phyloP scores from a whole-genome alignment of 805 yeast genomes.

The Ogataea henricii region DNA sequence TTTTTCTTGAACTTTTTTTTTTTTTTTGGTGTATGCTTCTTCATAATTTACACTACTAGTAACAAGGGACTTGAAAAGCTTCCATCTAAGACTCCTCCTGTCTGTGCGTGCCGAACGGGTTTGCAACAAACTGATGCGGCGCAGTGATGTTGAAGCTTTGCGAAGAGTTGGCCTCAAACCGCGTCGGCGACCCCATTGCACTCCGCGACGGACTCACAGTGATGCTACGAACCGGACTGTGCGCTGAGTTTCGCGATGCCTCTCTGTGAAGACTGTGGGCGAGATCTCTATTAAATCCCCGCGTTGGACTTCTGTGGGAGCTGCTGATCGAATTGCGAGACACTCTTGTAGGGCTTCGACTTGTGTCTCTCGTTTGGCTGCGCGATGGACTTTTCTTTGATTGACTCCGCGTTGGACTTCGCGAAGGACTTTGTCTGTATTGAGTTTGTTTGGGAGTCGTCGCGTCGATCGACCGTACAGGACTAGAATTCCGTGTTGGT shows the following conservation, averaged over 20 bases:
- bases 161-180: not conserved
- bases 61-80: not conserved
- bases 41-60: not conserved
- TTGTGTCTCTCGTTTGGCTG: not conserved
- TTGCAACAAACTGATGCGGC: not conserved
- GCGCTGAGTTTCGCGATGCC: not conserved
- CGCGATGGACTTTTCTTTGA: constrained; percentile 3
- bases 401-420: constrained; percentile 12
- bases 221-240: not conserved
- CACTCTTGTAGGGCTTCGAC: not conserved
- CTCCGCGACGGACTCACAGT: constrained; percentile 2
- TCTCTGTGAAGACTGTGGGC: not conserved
- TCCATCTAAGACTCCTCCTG: not conserved
- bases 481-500: constrained; percentile 16
- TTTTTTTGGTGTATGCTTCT: not conserved
- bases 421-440: not conserved
- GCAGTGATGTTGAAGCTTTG: constrained; percentile 6
- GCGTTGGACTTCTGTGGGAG: not conserved
- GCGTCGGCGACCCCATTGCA: constrained; percentile 1
- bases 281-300: not conserved
- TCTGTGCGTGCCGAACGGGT: not conserved
- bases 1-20: not conserved
- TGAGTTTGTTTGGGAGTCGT: constrained; percentile 6
- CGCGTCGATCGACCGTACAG: constrained; percentile 8
- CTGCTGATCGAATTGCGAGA: not conserved